These are phyloP conservation scores for Ophiostoma montium DNA, from an alignment of 2,329 filamentous ascomycete species.

Conservation along the genomic window DNA sequence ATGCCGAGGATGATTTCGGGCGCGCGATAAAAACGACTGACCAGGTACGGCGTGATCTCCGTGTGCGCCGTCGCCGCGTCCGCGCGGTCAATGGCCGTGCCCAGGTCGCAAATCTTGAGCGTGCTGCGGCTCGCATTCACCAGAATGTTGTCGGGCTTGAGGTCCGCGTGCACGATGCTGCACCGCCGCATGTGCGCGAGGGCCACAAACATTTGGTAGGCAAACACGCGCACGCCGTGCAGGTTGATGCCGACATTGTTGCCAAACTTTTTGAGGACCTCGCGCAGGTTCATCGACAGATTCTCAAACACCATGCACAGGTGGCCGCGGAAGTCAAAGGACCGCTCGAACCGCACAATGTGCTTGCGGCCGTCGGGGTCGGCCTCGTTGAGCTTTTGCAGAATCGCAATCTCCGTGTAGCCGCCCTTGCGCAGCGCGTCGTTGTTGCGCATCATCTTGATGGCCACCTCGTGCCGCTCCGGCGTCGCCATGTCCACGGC, in stretches of 20 bases:
- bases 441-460: conserved; percentile 97
- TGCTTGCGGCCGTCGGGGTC: conserved; percentile 87
- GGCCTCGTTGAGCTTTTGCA: conserved; percentile 71
- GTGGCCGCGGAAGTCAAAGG: conserved; percentile 90
- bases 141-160: conserved; percentile 96
- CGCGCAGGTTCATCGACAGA: conserved; percentile 80
- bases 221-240: conserved; percentile 73
- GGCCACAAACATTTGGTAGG: conserved; percentile 86
- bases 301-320: conserved; percentile 96
- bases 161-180: conserved; percentile 86
- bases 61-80: conserved; percentile 59
- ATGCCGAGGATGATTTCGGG: conserved; percentile 97
- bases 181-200: conserved; percentile 79
- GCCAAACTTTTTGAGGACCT: conserved; percentile 90
- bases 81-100: conserved; percentile 82
- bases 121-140: conserved; percentile 73
- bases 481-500: conserved; percentile 59
- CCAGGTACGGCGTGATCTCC: conserved; percentile 85
- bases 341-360: conserved; percentile 71
- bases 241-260: conserved; percentile 88
- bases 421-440: conserved; percentile 85
- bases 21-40: conserved; percentile 93
- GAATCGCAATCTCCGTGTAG: conserved; percentile 84
- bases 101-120: conserved; percentile 91
- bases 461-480: conserved; percentile 66